A percentile compares a stretch with the other conserved stretches of the same genome.
phyloP scores from a whole-genome alignment of 768 basidiomycete species.

The Kwoniella newhampshirensis region DNA sequence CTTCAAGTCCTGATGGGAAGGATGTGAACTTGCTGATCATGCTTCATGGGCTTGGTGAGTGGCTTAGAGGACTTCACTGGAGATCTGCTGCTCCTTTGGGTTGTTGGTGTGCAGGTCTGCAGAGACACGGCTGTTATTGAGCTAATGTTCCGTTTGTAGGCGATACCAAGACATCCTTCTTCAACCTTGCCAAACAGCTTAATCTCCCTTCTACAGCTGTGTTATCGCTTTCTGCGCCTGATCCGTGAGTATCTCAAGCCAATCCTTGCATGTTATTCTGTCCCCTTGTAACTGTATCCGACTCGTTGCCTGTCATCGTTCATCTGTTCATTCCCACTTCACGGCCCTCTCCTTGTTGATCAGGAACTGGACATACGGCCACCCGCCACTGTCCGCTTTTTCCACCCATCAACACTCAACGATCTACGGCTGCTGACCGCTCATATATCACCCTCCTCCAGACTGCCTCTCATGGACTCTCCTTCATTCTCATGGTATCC shows the following conservation, averaged over 20 bases:
- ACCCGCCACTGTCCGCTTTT: too few relatives aligned
- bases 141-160: conserved; percentile 22
- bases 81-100: too few relatives aligned
- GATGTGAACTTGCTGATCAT: conserved; percentile 50
- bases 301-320: not conserved
- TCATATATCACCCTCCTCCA: conserved; percentile 1
- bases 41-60: conserved; percentile 51
- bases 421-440: not conserved
- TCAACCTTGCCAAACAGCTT: conserved; percentile 39
- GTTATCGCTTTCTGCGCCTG: conserved; percentile 43
- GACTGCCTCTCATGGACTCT: conserved; percentile 41
- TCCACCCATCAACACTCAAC: too few relatives aligned
- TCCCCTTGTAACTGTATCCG: not conserved
- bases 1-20: conserved; percentile 36
- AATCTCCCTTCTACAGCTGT: conserved; percentile 47
- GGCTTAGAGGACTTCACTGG: too few relatives aligned
- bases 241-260: conserved; percentile 32
- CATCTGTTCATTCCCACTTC: too few relatives aligned
- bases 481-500: conserved; percentile 46
- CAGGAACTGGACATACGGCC: too few relatives aligned
- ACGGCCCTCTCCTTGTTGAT: too few relatives aligned
- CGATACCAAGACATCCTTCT: conserved; percentile 46
- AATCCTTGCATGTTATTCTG: not conserved
- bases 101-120: too few relatives aligned
- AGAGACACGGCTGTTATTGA: too few relatives aligned